A percentile compares a stretch with the other conserved stretches of the same genome.
These are phyloP conservation scores for Acacia confusa DNA, from an alignment of 306 rosid species.

Conservation along the genomic window DNA sequence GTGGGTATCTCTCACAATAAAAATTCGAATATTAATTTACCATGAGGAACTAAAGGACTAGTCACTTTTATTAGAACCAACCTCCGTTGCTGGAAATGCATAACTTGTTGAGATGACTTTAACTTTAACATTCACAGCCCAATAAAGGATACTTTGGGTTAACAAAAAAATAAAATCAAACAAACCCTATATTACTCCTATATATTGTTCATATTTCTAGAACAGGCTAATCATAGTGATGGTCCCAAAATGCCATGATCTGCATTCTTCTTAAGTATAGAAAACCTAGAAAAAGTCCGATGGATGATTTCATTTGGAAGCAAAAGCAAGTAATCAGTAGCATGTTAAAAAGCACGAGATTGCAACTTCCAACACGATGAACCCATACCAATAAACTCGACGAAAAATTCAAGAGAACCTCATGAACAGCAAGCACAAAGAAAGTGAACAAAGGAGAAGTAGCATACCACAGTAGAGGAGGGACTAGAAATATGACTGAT, in stretches of 20 bases:
- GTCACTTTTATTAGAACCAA: no score
- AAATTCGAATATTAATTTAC: rapidly evolving
- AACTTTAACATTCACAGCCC: no score
- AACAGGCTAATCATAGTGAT: no score
- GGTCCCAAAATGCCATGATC: not conserved
- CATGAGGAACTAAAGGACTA: no score
- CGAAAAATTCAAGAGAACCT: not conserved
- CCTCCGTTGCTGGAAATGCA: no score
- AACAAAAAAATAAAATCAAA: no score
- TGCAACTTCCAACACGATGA: not conserved
- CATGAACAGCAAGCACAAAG: not conserved
- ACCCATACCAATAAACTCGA: not conserved
- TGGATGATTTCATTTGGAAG: not conserved
- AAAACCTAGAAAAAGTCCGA: not conserved
- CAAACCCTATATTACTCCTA: no score
- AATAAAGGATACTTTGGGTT: no score
- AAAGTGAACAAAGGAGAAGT: not conserved
- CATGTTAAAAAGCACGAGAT: not conserved
- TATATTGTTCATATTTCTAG: no score
- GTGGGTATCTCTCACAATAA: rapidly evolving
- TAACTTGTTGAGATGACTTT: no score
- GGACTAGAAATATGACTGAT: not conserved
- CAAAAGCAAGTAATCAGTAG: not conserved
- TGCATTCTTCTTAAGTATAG: not conserved
- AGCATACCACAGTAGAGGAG: not conserved